Conservation (phyloP, 257 asterid genomes). For the Plectranthus barbatus region DNA sequence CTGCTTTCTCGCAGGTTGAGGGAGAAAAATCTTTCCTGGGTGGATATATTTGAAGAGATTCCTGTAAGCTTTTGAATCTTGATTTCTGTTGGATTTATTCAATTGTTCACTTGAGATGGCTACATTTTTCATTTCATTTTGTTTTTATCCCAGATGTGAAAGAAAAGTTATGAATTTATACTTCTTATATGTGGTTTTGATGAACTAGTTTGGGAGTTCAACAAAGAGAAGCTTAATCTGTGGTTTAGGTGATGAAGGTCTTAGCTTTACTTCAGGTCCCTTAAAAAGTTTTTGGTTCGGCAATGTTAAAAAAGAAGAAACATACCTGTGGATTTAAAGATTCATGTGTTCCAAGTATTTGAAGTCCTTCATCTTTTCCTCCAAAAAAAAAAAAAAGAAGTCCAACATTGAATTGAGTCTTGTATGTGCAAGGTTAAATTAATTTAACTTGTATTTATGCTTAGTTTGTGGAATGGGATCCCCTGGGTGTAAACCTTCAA, state of each 20-base stretch:
- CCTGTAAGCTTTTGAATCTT: conserved; percentile 48
- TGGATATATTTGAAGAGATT: conserved; percentile 95
- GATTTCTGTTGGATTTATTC: conserved; percentile 2
- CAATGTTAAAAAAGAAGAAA: background rate
- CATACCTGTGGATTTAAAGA: background rate
- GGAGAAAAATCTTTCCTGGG: conserved; percentile 96
- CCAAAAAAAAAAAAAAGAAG: no score
- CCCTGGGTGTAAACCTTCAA: background rate
- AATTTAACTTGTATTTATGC: no score
- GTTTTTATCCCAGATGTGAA: background rate
- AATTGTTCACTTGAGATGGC: background rate
- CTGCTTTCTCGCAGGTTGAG: conserved; percentile 56
- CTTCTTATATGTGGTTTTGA: background rate
- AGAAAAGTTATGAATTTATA: background rate
- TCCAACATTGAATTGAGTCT: no score
- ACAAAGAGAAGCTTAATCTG: background rate
- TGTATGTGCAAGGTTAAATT: no score
- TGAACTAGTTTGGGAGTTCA: background rate
- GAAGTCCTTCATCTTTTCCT: no score
- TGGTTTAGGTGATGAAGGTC: background rate
- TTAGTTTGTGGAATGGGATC: no score
- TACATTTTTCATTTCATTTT: background rate
- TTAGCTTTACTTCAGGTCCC: background rate
- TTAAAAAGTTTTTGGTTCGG: background rate
- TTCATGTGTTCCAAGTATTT: background rate